Conservation (phyloP, 108 stramenopile genomes). For the Poteriospumella lacustris region DNA sequence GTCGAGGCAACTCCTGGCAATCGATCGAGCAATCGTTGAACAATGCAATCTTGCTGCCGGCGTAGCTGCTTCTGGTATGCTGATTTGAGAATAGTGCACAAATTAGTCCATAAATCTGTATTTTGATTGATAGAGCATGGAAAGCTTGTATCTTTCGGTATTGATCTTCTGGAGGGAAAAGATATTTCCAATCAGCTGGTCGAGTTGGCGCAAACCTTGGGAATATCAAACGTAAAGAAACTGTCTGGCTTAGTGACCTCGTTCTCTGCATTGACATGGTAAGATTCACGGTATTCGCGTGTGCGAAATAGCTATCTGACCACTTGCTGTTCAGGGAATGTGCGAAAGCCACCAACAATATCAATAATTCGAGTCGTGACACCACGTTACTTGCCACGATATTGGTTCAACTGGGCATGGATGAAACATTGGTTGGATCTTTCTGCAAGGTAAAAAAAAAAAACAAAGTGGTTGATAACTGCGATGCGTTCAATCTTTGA, state of each 20-base stretch:
- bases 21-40: background rate
- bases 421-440: background rate
- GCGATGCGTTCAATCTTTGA: background rate
- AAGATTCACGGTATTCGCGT: no score
- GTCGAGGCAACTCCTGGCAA: no score
- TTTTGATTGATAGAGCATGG: background rate
- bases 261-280: no score
- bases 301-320: no score
- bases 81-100: background rate
- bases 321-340: no score
- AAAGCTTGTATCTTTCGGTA: background rate
- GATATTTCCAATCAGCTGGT: background rate
- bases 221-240: no score
- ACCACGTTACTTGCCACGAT: background rate
- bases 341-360: no score
- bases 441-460: background rate
- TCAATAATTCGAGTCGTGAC: background rate
- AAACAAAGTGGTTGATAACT: no score
- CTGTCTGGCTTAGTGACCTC: no score
- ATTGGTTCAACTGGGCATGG: background rate
- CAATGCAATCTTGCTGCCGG: background rate
- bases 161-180: background rate
- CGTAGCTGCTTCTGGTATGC: background rate
- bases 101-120: background rate
- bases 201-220: background rate